These are phyloP conservation scores for Ramalina intermedia DNA, from an alignment of 495 filamentous ascomycete genomes.

Conservation along the genomic window DNA sequence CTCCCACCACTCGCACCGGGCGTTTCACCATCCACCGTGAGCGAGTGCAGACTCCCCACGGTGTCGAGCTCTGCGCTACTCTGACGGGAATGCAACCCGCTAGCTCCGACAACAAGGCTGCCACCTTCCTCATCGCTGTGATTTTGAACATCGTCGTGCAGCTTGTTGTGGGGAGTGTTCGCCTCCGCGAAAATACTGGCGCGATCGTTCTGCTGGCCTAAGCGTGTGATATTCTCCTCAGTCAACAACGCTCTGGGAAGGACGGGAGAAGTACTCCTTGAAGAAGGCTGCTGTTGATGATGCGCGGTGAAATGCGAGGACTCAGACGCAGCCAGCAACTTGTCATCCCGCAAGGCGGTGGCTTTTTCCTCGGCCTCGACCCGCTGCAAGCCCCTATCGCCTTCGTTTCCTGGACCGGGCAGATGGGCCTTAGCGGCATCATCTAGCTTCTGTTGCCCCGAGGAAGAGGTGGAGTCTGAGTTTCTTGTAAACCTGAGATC, in stretches of 20 bases:
- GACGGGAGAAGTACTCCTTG: background rate
- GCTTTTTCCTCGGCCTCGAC: slow-evolving; percentile 33
- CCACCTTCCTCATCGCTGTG: background rate
- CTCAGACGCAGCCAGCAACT: slow-evolving; percentile 26
- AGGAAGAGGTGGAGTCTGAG: too few relatives aligned
- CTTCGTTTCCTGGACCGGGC: slow-evolving; percentile 15
- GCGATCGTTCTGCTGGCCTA: slow-evolving; percentile 2
- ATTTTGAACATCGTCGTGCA: background rate
- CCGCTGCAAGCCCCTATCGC: slow-evolving; percentile 17
- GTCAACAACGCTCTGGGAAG: slow-evolving; percentile 8
- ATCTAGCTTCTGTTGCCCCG: background rate
- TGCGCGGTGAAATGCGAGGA: background rate
- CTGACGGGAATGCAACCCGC: background rate
- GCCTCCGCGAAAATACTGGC: background rate
- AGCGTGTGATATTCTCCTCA: slow-evolving; percentile 9
- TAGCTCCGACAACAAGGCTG: background rate
- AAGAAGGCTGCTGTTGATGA: background rate
- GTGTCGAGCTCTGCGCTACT: background rate
- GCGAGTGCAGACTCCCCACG: too few relatives aligned
- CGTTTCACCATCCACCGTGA: background rate
- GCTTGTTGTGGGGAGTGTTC: background rate
- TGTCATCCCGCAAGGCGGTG: slow-evolving; percentile 29
- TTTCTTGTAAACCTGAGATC: background rate
- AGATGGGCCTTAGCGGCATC: background rate
- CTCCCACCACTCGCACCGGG: background rate